Percentiles rank a stretch among this genome's conserved stretches.
Conservation (phyloP, 2,329 filamentous ascomycete species). For the Cladosporium halotolerans region DNA sequence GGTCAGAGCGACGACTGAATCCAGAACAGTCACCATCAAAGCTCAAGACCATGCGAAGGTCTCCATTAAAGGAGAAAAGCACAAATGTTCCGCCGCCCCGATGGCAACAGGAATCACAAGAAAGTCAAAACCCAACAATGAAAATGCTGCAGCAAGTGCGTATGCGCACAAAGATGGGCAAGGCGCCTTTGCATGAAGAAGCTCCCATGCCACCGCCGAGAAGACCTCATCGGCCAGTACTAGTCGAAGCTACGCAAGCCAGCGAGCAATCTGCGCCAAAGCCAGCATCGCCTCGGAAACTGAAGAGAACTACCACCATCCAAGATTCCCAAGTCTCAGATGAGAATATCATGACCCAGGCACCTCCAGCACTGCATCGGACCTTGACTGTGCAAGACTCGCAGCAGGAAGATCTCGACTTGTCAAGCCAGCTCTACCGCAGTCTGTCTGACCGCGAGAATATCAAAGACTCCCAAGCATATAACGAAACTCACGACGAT, state of each 20-base stretch:
- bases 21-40: not conserved
- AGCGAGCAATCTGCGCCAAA: not conserved
- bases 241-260: not conserved
- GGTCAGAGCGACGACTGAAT: not conserved
- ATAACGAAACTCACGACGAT: conserved; percentile 11
- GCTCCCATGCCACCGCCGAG: conserved; percentile 1
- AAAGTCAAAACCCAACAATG: conserved; percentile 4
- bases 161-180: not conserved
- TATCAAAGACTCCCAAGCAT: conserved; percentile 1
- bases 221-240: not conserved
- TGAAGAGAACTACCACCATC: conserved; percentile 9
- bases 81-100: conserved; percentile 11
- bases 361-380: conserved; percentile 5
- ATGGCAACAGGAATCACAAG: conserved; percentile 5
- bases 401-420: conserved; percentile 16
- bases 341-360: conserved; percentile 1
- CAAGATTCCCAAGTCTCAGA: conserved; percentile 14
- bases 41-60: conserved; percentile 1
- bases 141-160: conserved; percentile 10
- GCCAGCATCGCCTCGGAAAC: conserved; percentile 5
- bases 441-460: conserved; percentile 2
- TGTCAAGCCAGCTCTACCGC: conserved; percentile 10
- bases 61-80: conserved; percentile 16
- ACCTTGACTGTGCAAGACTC: conserved; percentile 17
- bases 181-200: not conserved